Percentiles rank a stretch among this genome's conserved stretches.
phyloP scores from a whole-genome alignment of 345 rosid species.

The Nasturtium officinale region DNA sequence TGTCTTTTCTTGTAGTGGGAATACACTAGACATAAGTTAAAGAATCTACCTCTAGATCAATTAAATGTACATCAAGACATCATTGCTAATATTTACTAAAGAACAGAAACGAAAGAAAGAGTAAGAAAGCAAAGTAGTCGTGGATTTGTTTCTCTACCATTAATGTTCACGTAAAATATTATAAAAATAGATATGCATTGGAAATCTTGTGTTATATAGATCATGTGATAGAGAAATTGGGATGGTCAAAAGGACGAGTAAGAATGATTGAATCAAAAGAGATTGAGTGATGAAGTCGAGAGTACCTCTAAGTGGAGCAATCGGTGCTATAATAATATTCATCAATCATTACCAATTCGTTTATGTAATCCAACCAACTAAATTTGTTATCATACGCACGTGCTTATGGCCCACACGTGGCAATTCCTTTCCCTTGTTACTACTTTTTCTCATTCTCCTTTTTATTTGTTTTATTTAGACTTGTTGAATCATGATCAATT shows the following conservation, averaged over 20 bases:
- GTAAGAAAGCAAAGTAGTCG: background rate
- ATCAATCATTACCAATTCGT: conserved; percentile 34
- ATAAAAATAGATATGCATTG: conserved; percentile 11
- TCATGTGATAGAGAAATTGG: conserved; percentile 27
- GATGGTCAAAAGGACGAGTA: conserved; percentile 37
- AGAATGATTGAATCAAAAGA: conserved; percentile 40
- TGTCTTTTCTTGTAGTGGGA: background rate
- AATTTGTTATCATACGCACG: conserved; percentile 34
- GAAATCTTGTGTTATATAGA: background rate
- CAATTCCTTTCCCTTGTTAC: background rate
- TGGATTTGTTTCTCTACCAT: background rate
- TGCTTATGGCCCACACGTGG: conserved; percentile 28
- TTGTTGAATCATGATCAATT: too few relatives aligned
- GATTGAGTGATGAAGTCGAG: conserved; percentile 35
- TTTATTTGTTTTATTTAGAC: background rate
- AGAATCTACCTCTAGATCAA: background rate
- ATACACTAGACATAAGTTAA: background rate
- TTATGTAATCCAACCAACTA: conserved; percentile 33
- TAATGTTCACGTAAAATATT: background rate
- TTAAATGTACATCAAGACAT: background rate
- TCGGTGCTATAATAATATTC: conserved; percentile 38
- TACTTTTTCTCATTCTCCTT: background rate
- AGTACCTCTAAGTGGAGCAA: conserved; percentile 38
- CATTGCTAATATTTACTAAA: background rate
- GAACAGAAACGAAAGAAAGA: background rate